These are phyloP conservation scores for Turnera subulata DNA, from an alignment of 345 rosid species.

Conservation along the genomic window DNA sequence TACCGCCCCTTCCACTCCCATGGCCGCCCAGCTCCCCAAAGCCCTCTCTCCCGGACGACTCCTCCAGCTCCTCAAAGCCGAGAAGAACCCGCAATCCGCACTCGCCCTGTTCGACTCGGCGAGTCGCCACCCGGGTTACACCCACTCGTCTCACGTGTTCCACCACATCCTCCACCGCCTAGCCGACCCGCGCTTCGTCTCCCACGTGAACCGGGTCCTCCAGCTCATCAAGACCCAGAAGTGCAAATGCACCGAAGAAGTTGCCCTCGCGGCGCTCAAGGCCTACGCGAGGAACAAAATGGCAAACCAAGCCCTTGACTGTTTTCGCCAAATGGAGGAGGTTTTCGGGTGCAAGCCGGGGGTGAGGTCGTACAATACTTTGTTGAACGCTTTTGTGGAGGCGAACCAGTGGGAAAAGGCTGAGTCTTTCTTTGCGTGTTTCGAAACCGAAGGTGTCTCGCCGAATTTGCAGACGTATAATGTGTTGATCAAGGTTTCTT, in stretches of 20 bases:
- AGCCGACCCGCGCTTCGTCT: slow-evolving; percentile 37
- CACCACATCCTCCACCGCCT: slow-evolving; percentile 83
- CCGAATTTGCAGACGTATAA: slow-evolving; percentile 76
- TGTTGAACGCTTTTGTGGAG: slow-evolving; percentile 59
- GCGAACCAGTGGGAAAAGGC: slow-evolving; percentile 53
- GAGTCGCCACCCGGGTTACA: slow-evolving; percentile 41
- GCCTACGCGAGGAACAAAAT: slow-evolving; percentile 57
- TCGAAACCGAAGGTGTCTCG: slow-evolving; percentile 40
- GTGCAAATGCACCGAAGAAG: slow-evolving; percentile 71
- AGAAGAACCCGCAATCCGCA: slow-evolving; percentile 45
- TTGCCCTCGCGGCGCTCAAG: slow-evolving; percentile 60
- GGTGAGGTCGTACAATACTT: slow-evolving; percentile 57
- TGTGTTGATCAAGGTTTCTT: slow-evolving; percentile 65
- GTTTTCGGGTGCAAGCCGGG: slow-evolving; percentile 75
- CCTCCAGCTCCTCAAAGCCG: slow-evolving; percentile 60
- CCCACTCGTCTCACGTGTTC: slow-evolving; percentile 57
- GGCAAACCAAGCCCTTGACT: slow-evolving; percentile 56
- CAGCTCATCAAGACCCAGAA: slow-evolving; percentile 50
- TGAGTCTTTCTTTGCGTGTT: slow-evolving; percentile 45
- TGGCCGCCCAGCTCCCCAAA: slow-evolving; percentile 60
- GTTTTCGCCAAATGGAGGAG: slow-evolving; percentile 58
- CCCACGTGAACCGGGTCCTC: slow-evolving; percentile 47
- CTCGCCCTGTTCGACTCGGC: slow-evolving; percentile 66
- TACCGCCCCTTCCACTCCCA: slow-evolving; percentile 18
- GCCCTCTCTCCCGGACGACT: slow-evolving; percentile 52